phyloP scores from a whole-genome alignment of 2,329 filamentous ascomycete genomes.

The Pezicula rhizophila region DNA sequence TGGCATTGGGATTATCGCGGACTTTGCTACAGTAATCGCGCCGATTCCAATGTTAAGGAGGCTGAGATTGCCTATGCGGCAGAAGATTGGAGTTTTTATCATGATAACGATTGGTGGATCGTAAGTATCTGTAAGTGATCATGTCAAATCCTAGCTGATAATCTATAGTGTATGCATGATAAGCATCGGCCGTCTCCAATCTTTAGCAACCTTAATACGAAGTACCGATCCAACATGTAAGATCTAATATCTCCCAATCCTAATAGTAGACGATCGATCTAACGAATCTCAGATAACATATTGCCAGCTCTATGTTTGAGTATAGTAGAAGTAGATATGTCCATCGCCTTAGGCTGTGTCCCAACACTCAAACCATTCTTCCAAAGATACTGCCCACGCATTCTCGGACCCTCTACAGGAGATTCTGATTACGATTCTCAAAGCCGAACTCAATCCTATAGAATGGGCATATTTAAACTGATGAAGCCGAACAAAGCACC shows the following conservation, averaged over 20 bases:
- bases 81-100: slow-evolving; percentile 35
- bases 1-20: slow-evolving; percentile 20
- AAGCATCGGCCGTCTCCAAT: slow-evolving; percentile 17
- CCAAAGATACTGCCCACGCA: slow-evolving; percentile 12
- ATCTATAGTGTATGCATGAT: slow-evolving; percentile 24
- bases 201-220: slow-evolving; percentile 9
- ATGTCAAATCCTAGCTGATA: slow-evolving; percentile 18
- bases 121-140: not conserved
- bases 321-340: slow-evolving; percentile 3
- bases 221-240: slow-evolving; percentile 11
- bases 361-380: slow-evolving; percentile 6
- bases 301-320: slow-evolving; percentile 15
- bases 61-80: slow-evolving; percentile 34
- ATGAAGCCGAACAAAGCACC: not conserved
- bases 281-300: not conserved
- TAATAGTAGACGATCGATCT: not conserved
- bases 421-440: not conserved
- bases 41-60: slow-evolving; percentile 38
- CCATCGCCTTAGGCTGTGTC: slow-evolving; percentile 5
- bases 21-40: slow-evolving; percentile 24
- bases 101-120: slow-evolving; percentile 21
- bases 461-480: not conserved
- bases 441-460: not conserved
- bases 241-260: not conserved
- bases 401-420: slow-evolving; percentile 5